Evolutionary conservation across 306 rosid genomes (phyloP).

Genomic region (Cucumis cinereus): DNA sequence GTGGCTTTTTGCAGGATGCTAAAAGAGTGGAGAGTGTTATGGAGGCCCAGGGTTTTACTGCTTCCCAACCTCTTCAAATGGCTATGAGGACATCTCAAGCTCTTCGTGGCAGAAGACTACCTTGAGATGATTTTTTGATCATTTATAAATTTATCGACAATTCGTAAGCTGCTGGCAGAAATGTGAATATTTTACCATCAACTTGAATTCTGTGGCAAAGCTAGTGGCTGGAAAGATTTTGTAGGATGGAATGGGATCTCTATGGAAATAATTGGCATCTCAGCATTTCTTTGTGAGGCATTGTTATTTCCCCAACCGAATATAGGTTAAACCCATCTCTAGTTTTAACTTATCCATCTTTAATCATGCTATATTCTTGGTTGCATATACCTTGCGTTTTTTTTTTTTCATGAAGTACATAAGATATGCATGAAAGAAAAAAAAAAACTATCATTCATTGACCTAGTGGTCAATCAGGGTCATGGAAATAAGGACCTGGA

Average conservation of each 20-base stretch:
- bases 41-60: slow-evolving; percentile 55
- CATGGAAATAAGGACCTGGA: neutral
- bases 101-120: neutral
- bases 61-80: slow-evolving; percentile 12
- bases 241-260: neutral
- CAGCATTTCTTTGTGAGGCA: slow-evolving; percentile 5
- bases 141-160: neutral
- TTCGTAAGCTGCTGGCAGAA: neutral
- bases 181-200: slow-evolving; percentile 3
- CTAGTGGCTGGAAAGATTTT: neutral
- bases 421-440: neutral
- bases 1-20: slow-evolving; percentile 61
- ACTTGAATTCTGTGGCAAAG: neutral
- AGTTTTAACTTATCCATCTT: neutral
- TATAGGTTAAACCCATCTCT: neutral
- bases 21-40: slow-evolving; percentile 32
- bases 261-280: neutral
- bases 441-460: neutral
- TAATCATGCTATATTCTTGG: neutral
- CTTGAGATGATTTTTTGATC: slow-evolving; percentile 19
- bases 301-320: neutral
- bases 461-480: neutral
- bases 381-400: too few relatives aligned
- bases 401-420: neutral
- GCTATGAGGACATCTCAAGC: slow-evolving; percentile 15